Conservation (phyloP, 305 asterid species). For the Rubia peregrina region DNA sequence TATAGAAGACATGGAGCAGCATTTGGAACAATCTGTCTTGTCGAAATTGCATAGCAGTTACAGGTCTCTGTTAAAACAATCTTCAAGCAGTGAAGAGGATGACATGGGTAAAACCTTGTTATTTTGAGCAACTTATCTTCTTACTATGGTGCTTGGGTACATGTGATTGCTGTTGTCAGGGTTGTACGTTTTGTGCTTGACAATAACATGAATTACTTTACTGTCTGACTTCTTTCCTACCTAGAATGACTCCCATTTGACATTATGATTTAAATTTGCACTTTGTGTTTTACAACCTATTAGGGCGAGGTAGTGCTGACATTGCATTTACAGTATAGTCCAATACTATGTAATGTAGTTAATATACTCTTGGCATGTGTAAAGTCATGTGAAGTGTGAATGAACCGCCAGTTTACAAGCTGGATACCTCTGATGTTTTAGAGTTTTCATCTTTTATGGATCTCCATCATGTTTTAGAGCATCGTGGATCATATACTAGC, state of each 20-base stretch:
- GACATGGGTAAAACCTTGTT: constrained; percentile 60
- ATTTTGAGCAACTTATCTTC: background rate
- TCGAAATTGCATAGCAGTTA: constrained; percentile 73
- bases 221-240: background rate
- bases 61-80: constrained; percentile 73
- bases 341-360: background rate
- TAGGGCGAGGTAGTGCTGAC: background rate
- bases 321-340: background rate
- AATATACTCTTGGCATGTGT: background rate
- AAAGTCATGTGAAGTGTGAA: background rate
- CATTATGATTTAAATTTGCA: background rate
- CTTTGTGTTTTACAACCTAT: background rate
- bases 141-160: background rate
- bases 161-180: background rate
- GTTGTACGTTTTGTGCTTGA: background rate
- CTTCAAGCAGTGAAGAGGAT: constrained; percentile 71
- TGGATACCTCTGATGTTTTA: background rate
- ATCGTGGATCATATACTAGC: background rate
- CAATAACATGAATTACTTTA: background rate
- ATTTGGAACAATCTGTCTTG: constrained; percentile 66
- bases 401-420: background rate
- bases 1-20: constrained; percentile 47
- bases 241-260: background rate
- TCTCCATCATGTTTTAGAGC: background rate
- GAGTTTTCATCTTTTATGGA: background rate